Conservation (phyloP, 2,329 filamentous ascomycete species). For the Colletotrichum sp. region DNA sequence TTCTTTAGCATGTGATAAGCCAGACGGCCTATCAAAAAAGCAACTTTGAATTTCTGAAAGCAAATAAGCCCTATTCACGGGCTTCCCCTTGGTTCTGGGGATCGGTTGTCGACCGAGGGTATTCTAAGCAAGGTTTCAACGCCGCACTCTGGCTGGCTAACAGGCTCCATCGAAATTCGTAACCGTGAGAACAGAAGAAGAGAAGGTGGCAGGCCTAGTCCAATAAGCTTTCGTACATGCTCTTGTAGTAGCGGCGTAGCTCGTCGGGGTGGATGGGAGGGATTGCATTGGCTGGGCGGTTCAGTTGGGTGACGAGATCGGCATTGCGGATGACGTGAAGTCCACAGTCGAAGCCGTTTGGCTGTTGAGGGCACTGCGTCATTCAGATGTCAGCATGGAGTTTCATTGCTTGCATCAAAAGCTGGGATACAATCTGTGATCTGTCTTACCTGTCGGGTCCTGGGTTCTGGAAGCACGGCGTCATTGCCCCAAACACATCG, state of each 20-base stretch:
- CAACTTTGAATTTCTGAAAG: no score
- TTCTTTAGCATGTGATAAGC: no score
- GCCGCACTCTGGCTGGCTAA: background rate
- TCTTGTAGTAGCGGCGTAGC: background rate
- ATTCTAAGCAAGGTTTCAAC: background rate
- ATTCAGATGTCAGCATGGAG: background rate
- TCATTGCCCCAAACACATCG: background rate
- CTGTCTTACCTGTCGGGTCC: rapidly evolving
- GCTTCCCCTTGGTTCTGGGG: no score
- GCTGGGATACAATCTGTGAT: no score
- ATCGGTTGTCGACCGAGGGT: background rate
- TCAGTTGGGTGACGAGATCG: background rate
- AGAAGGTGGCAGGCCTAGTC: background rate
- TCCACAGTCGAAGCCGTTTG: background rate
- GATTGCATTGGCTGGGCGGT: background rate
- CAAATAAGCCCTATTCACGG: no score
- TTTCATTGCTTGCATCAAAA: background rate
- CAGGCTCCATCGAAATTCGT: background rate
- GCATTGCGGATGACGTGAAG: background rate
- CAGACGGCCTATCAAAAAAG: no score
- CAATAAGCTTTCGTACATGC: background rate
- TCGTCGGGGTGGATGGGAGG: background rate
- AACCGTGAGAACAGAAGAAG: background rate
- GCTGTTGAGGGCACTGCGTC: background rate
- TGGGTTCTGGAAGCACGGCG: background rate